Conservation (phyloP, 2,329 filamentous ascomycete species). For the Chaetomium globosum region DNA sequence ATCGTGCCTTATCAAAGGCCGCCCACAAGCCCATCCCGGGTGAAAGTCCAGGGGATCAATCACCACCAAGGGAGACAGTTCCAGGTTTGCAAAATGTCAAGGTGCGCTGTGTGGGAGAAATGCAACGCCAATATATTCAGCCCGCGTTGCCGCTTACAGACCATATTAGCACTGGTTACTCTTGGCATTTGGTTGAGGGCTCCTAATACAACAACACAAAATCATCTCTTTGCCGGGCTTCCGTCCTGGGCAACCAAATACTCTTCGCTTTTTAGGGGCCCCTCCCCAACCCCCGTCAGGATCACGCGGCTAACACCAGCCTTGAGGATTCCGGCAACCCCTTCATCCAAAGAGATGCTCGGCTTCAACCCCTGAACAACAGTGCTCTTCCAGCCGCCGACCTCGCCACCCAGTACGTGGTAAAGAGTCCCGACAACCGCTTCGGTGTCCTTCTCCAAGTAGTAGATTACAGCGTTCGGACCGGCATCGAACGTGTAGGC, state of each 20-base stretch:
- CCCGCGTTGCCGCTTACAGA: not conserved
- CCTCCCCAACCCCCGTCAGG: constrained; percentile 86
- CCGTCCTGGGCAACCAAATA: constrained; percentile 72
- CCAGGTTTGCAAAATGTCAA: too few relatives aligned
- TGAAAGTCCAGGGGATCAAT: constrained; percentile 5
- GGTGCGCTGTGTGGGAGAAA: not conserved
- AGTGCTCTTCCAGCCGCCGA: constrained; percentile 72
- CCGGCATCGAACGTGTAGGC: constrained; percentile 98
- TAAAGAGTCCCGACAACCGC: constrained; percentile 79
- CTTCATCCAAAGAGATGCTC: constrained; percentile 63
- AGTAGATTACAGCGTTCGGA: constrained; percentile 96
- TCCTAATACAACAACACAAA: not conserved
- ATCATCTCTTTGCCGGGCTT: constrained; percentile 46
- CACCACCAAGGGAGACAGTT: not conserved
- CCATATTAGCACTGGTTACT: not conserved
- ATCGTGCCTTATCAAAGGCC: constrained; percentile 13
- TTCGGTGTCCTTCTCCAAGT: constrained; percentile 75
- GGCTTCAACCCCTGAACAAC: constrained; percentile 53
- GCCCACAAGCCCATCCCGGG: not conserved
- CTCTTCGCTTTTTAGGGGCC: constrained; percentile 77
- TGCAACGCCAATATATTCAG: not conserved
- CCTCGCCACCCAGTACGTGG: constrained; percentile 57
- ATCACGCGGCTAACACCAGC: constrained; percentile 87
- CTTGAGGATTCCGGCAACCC: constrained; percentile 67
- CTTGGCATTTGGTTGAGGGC: not conserved